These are phyloP conservation scores for Aquilaria agallochum DNA, from an alignment of 441 rosid genomes.

Conservation along the genomic window DNA sequence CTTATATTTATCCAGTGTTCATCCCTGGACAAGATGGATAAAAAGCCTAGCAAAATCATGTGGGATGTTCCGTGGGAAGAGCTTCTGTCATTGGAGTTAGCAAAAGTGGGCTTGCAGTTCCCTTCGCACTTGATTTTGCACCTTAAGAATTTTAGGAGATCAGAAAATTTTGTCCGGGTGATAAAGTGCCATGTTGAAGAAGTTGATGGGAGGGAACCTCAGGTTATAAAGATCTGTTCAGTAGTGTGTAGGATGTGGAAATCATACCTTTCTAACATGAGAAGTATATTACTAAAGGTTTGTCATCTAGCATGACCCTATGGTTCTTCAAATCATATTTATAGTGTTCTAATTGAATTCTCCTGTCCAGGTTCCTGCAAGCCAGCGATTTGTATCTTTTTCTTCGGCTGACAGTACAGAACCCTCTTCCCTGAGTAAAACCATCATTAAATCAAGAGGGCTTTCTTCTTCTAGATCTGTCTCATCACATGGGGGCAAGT, in stretches of 20 bases:
- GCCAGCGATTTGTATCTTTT: conserved; percentile 79
- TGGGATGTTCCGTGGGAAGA: conserved; percentile 99
- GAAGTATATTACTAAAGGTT: conserved; percentile 70
- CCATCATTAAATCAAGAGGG: conserved; percentile 59
- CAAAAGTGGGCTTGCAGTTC: conserved; percentile 73
- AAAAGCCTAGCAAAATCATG: conserved; percentile 88
- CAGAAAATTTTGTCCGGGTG: conserved; percentile 88
- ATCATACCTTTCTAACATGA: conserved; percentile 56
- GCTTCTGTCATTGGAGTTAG: conserved; percentile 91
- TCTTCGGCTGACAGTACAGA: conserved; percentile 62
- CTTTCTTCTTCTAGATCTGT: conserved; percentile 50
- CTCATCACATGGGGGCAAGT: conserved; percentile 48
- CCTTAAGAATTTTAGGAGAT: conserved; percentile 76
- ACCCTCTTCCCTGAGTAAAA: conserved; percentile 32
- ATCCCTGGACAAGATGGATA: conserved; percentile 76
- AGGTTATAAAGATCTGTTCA: conserved; percentile 86
- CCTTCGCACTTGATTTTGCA: conserved; percentile 95
- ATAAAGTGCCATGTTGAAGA: conserved; percentile 78
- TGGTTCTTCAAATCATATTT: conserved; percentile 3
- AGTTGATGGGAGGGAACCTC: conserved; percentile 58
- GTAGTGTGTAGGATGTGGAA: conserved; percentile 89
- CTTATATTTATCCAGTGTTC: conserved; percentile 52
- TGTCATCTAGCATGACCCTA: conserved; percentile 2
- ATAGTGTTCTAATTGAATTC: conserved; percentile 15
- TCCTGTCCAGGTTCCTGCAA: conserved; percentile 79